Conservation (phyloP, 768 basidiomycete genomes). For the Termitomyces sp. region DNA sequence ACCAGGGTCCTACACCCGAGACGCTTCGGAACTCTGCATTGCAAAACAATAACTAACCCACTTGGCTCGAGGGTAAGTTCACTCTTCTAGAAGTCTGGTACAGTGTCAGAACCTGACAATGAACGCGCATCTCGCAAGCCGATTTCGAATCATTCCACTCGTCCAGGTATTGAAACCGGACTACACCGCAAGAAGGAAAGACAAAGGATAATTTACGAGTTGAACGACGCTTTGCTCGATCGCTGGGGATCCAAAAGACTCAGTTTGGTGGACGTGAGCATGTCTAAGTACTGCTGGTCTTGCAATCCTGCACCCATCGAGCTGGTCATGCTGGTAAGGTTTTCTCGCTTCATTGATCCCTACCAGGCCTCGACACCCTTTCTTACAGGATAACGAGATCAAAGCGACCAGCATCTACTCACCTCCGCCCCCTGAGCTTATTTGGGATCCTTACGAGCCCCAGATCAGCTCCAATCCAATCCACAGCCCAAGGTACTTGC, state of each 20-base stretch:
- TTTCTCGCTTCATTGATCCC: not conserved
- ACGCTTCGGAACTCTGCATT: too few relatives aligned
- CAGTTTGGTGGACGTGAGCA: conserved; percentile 5
- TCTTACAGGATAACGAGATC: not conserved
- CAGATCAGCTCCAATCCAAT: not conserved
- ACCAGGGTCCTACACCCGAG: not conserved
- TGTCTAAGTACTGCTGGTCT: conserved; percentile 6
- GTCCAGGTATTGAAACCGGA: too few relatives aligned
- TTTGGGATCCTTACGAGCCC: not conserved
- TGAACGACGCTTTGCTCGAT: not conserved
- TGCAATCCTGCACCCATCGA: conserved; percentile 5
- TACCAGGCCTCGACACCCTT: not conserved
- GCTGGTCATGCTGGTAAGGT: conserved; percentile 12
- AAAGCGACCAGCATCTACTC: not conserved
- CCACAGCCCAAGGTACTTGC: not conserved
- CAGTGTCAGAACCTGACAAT: not conserved
- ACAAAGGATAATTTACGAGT: not conserved
- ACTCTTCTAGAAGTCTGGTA: too few relatives aligned
- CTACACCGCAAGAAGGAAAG: too few relatives aligned
- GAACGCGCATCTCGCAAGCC: not conserved
- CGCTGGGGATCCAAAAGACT: not conserved
- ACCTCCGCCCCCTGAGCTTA: not conserved
- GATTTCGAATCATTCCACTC: too few relatives aligned
- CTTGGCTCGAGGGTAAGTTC: too few relatives aligned
- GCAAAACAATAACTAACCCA: too few relatives aligned